Base-by-base conservation (phyloP, 805 yeast genomes). In the Candida manassasensis region DNA sequence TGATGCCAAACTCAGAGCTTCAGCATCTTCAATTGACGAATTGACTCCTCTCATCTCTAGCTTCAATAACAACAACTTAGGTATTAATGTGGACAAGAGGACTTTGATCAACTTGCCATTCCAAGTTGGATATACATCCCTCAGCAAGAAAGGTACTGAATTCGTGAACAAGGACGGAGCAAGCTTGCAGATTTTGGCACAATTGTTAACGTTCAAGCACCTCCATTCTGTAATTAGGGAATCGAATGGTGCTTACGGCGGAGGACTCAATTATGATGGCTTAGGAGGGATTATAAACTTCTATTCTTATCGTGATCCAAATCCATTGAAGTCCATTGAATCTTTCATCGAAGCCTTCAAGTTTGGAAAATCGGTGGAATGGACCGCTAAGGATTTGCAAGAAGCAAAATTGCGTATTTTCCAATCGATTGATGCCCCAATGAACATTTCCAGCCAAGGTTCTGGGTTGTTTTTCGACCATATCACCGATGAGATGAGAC, bases 191-290 rank as follows among this genome's bases (percentile, higher is more conserved):
- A 77, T 93, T 0, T 67, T 93, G 31, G 73, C 96, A 1, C 89
- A 83, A 47, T 56, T 93, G 39, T 57, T 88, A 46, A 81, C 95
- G 0, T 89, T 82, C 60, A 85, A 84, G 51, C 77, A 84, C 46
- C 64, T 93, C 32, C 98, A 93, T 57, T 75, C 86, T 9, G 95
- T 88, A 44, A 79, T 93, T 25, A 75, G 98, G 45, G 98, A 93
- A 53, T 79, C 90, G 50, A 96, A 96, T 38, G 98, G 98, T 40
- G 98, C 98, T 0, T 93, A 93, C 53, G 98, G 98, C 6, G 97
- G 96, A 4, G 98, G 98, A 3, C 84, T 95, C 4, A 63, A 75
- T 6, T 93, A 81, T 55, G 84, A 81, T 53, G 87, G 90, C 0
- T 54, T 85, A 15, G 86, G 84, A 34, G 97, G 97, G 0, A 49